phyloP scores from a whole-genome alignment of 495 filamentous ascomycete species.

The Penicillium antarcticum region DNA sequence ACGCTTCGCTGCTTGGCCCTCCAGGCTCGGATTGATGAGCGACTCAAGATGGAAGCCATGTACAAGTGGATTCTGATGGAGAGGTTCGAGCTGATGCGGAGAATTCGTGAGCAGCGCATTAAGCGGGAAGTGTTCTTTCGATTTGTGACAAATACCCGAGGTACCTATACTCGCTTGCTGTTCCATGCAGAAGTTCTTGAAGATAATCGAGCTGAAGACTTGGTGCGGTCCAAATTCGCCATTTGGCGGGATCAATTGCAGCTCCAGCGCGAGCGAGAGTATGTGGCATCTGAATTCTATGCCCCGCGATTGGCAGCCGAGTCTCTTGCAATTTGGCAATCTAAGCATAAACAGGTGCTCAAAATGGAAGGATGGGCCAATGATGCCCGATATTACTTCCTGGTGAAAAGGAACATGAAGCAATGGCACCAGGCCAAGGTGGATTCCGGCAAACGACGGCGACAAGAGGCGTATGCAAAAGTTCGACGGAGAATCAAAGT shows the following conservation, averaged over 20 bases:
- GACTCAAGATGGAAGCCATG: slow-evolving; percentile 54
- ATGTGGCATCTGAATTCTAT: slow-evolving; percentile 53
- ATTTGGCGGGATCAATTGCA: slow-evolving; percentile 43
- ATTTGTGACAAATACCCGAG: slow-evolving; percentile 39
- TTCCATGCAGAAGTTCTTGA: slow-evolving; percentile 36
- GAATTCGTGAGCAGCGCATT: slow-evolving; percentile 50
- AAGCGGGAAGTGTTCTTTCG: slow-evolving; percentile 41
- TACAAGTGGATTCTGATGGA: slow-evolving; percentile 64
- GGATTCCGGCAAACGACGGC: slow-evolving; percentile 50
- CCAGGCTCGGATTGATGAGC: slow-evolving; percentile 53
- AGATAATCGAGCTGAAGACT: slow-evolving; percentile 27
- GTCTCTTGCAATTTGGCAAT: slow-evolving; percentile 46
- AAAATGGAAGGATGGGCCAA: slow-evolving; percentile 52
- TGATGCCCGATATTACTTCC: slow-evolving; percentile 59
- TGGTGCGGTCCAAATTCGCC: slow-evolving; percentile 36
- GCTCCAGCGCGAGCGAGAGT: slow-evolving; percentile 43
- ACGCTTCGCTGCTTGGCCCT: slow-evolving; percentile 55
- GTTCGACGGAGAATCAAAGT: slow-evolving; percentile 58
- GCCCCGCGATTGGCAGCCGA: slow-evolving; percentile 47
- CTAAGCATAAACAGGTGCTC: slow-evolving; percentile 40
- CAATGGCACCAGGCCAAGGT: slow-evolving; percentile 52
- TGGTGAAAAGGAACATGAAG: slow-evolving; percentile 50
- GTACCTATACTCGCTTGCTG: slow-evolving; percentile 36
- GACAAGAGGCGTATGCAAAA: slow-evolving; percentile 57
- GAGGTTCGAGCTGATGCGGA: slow-evolving; percentile 48